Evolutionary conservation across 2,329 filamentous ascomycete genomes (phyloP), one percentile per base, ranked within the genome.

Genomic region (Penicillium sp.): DNA sequence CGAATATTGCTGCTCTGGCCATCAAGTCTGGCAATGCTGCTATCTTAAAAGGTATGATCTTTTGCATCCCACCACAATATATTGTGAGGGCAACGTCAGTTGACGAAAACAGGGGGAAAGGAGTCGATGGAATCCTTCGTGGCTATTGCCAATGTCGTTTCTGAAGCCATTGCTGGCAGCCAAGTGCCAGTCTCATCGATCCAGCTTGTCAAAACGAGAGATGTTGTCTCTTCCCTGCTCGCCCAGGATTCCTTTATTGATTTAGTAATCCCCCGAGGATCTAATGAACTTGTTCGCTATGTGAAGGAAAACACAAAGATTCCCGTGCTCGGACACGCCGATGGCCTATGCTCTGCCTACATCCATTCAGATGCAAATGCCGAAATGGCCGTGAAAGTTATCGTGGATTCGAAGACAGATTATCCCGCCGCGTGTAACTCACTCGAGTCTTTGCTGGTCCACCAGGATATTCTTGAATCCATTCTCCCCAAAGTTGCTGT

Each of bases 21-120:
- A 89, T 99, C 74, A 99, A 99, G 73, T 97, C 93, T 12, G 94
- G 91, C 65, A 99, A 99, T 73, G 89, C 94, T 33, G 94, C 92
- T 47, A 97, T 99, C 65, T 79, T 99, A 56, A 99, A 99, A 80
- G 93, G 86, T 81, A 65, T 10, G 23, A 12, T 8, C 10, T 39
- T 4, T 39, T 21, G 12, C 56, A 41, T 51, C 15, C 7, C 23
- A 26, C 15, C 1, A 16, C n/a, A 21, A 16, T 29, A 2, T 12
- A 28, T 15, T 36, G 21, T 6, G 18, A 39, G 16, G 10, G 6
- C 12, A 9, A 9, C 29, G 23, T n/a, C 33, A n/a, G 29, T 47
- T 60, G 24, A 62, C 33, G 50, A 48, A 57, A n/a, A 49, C 54
- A 87, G 85, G 92, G 56, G 94, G 94, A 59, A 95, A 96, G 71